These are phyloP conservation scores for Sclerotinia sclerotiorum DNA, from an alignment of 2,329 filamentous ascomycete genomes.

Conservation along the genomic window DNA sequence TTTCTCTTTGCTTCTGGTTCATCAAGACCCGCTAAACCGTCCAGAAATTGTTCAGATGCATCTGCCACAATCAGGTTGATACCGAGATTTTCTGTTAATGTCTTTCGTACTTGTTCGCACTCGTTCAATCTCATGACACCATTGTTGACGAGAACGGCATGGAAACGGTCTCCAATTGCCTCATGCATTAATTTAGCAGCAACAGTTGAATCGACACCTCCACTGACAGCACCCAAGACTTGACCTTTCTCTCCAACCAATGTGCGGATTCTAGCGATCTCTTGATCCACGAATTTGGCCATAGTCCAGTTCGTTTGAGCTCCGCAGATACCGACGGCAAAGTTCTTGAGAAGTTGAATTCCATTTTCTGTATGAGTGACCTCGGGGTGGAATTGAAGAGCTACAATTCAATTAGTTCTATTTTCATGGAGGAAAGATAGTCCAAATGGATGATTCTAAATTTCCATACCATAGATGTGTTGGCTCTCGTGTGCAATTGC, in stretches of 20 bases:
- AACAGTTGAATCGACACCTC: constrained; percentile 24
- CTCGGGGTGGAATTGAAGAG: constrained; percentile 56
- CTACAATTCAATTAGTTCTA: constrained; percentile 7
- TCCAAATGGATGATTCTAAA: not conserved
- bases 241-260: constrained; percentile 80
- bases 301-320: constrained; percentile 80
- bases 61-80: constrained; percentile 91
- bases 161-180: constrained; percentile 78
- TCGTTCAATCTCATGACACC: constrained; percentile 85
- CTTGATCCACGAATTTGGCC: constrained; percentile 76
- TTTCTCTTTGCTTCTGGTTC: constrained; percentile 89
- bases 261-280: constrained; percentile 76
- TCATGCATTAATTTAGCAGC: constrained; percentile 71
- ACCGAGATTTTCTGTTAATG: constrained; percentile 72
- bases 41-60: constrained; percentile 74
- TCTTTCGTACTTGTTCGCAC: constrained; percentile 77
- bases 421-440: not conserved
- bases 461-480: constrained; percentile 62
- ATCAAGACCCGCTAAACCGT: constrained; percentile 68
- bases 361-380: constrained; percentile 63
- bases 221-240: constrained; percentile 71
- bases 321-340: constrained; percentile 77
- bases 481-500: constrained; percentile 71
- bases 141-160: constrained; percentile 83
- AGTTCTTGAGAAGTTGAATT: constrained; percentile 74